A percentile compares a stretch with the other conserved stretches of the same genome.
phyloP scores from a whole-genome alignment of 345 rosid genomes.

The Eucalyptus cladocalyx region DNA sequence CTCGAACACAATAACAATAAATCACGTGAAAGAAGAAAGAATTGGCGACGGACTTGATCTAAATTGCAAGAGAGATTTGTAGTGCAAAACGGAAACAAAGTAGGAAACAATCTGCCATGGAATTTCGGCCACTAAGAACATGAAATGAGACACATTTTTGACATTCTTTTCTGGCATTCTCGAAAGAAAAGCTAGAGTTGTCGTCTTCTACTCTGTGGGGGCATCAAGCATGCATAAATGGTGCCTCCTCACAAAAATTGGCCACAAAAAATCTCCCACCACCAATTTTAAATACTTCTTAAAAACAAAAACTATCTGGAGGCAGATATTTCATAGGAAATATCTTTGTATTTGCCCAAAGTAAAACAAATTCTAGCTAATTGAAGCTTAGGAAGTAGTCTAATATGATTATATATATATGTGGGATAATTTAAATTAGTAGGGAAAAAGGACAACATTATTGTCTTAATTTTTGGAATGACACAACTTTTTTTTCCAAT shows the following conservation, averaged over 20 bases:
- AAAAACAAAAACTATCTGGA: neutral
- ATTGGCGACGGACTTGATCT: neutral
- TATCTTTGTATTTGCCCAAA: neutral
- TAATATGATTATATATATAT: neutral
- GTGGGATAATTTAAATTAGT: too few species aligned
- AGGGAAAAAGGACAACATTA: too few species aligned
- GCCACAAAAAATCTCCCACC: neutral
- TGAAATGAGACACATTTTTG: neutral
- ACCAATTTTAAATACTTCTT: neutral
- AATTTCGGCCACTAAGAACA: neutral
- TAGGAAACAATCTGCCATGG: neutral
- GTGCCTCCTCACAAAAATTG: neutral
- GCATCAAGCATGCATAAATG: neutral
- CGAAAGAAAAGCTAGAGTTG: neutral
- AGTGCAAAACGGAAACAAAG: neutral
- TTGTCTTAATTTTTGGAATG: too few species aligned
- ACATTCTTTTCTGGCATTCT: neutral
- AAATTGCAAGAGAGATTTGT: neutral
- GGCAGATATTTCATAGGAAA: neutral
- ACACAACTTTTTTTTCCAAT: neutral
- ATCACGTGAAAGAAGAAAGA: neutral
- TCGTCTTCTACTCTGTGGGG: neutral
- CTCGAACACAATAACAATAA: neutral
- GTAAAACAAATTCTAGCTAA: neutral
- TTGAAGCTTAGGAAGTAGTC: neutral